These are phyloP conservation scores for Pythium periplocum DNA, from an alignment of 352 stramenopile species.

Conservation along the genomic window DNA sequence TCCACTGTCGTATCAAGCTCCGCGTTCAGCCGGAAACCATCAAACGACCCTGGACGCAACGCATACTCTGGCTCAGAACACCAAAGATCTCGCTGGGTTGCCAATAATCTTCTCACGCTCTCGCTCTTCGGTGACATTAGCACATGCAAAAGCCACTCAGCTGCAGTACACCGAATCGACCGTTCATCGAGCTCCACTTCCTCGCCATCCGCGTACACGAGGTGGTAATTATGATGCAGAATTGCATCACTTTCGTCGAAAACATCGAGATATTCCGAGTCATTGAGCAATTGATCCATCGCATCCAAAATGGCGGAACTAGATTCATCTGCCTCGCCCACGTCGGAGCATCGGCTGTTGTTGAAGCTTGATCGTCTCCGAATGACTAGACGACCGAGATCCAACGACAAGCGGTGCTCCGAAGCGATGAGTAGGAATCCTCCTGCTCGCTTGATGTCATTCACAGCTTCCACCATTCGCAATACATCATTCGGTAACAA, in stretches of 20 bases:
- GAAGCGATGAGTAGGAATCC: conserved; percentile 72
- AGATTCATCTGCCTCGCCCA: too few relatives aligned
- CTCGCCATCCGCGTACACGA: conserved; percentile 80
- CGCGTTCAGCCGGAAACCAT: conserved; percentile 34
- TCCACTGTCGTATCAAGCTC: conserved; percentile 1
- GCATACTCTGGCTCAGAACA: conserved; percentile 31
- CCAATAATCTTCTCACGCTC: conserved; percentile 31
- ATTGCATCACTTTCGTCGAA: conserved; percentile 89
- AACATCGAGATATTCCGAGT: conserved; percentile 62
- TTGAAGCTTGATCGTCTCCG: too few relatives aligned
- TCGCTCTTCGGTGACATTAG: conserved; percentile 9
- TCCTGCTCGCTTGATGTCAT: conserved; percentile 29
- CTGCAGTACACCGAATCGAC: conserved; percentile 42
- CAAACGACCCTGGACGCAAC: conserved; percentile 8
- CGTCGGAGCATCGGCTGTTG: too few relatives aligned
- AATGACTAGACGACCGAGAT: conserved; percentile 25
- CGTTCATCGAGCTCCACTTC: conserved; percentile 40
- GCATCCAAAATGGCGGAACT: too few relatives aligned
- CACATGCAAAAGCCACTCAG: conserved; percentile 39
- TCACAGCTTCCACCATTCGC: conserved; percentile 30
- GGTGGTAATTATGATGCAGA: conserved; percentile 83
- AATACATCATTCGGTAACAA: conserved; percentile 21
- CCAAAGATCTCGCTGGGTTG: conserved; percentile 22
- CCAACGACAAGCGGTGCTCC: conserved; percentile 84
- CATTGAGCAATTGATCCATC: conserved; percentile 17